Base-by-base conservation (phyloP, 495 filamentous ascomycete species). In the Penicillium bialowiezense region DNA sequence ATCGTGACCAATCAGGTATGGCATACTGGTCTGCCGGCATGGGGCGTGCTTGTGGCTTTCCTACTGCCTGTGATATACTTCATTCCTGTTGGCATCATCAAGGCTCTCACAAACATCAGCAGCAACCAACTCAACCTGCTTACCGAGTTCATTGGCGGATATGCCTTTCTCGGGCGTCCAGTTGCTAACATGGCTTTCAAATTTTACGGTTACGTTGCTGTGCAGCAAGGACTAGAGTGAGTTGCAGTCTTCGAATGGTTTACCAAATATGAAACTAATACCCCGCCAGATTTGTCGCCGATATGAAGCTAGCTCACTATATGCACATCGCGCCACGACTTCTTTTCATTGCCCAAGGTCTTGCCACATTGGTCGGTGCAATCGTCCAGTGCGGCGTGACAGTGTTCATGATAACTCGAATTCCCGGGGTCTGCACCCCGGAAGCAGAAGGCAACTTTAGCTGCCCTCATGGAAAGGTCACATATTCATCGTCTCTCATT, bases 241-340 rank as follows among this genome's bases (percentile, higher is more conserved):
- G 64, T 70, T 24, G 10, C 49, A 1, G 52, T 26, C 63, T 50
- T 78, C 67, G 1, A 12, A 23, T 8, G 21, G 6, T 5, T 32
- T 32, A 7, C 29, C 5, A 66, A 45, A 72, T 67, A 47, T 63
- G 78, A 40, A 70, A 35, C 67, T 70, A 41, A 44, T 23, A 39
- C 17, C 36, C 59, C 52, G 8, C 62, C 60, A 55, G 83, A 75
- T 65, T 88, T 71, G 85, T 88, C 70, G 85, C 70, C 73, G 73
- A 86, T 78, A 69, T 89, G 87, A 73, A 91, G 81, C 63, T 90
- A 79, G 85, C 82, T 7, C 84, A 88, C 58, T 90, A 89, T 65
- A 81, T 89, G 67, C 87, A 88, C 59, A 80, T 87, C n/a, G 80
- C 85, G 1, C 85, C 84, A 0, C 72, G 84, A 5, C 84, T 78